These are phyloP conservation scores for Globisporangium paddicum DNA, from an alignment of 352 stramenopile genomes.

Conservation along the genomic window DNA sequence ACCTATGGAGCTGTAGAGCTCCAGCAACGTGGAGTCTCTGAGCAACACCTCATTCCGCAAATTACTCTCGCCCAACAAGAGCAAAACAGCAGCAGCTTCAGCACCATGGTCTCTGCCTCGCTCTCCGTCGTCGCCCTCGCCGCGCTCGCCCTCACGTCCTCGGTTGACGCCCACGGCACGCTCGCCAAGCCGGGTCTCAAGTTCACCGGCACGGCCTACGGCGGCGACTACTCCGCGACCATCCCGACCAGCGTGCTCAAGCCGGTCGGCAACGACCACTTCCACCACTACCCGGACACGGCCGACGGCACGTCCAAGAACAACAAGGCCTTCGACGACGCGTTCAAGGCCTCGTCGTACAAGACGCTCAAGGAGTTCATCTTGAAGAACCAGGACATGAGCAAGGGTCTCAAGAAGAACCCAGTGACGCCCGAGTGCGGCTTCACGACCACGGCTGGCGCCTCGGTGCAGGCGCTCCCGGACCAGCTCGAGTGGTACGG, in stretches of 20 bases:
- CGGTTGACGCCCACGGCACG: constrained; percentile 9
- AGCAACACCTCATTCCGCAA: too few relatives aligned
- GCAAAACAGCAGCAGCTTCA: neutral
- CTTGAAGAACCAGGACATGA: constrained; percentile 8
- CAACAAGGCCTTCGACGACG: constrained; percentile 2
- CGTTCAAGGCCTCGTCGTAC: constrained; percentile 1
- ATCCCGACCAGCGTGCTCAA: constrained; percentile 9
- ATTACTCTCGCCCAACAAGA: too few relatives aligned
- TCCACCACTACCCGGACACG: too few relatives aligned
- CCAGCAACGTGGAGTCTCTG: too few relatives aligned
- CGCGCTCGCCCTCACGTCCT: neutral
- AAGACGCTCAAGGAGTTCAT: constrained; percentile 8
- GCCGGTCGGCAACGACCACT: too few relatives aligned
- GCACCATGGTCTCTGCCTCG: constrained; percentile 4
- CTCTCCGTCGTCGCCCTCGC: constrained; percentile 1
- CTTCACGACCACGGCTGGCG: constrained; percentile 3
- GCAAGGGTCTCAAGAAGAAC: neutral
- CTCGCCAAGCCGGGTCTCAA: constrained; percentile 11
- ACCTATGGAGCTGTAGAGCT: too few relatives aligned
- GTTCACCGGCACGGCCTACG: constrained; percentile 11
- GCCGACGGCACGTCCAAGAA: too few relatives aligned
- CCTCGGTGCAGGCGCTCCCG: neutral
- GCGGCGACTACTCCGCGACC: neutral
- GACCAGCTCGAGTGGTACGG: constrained; percentile 6
- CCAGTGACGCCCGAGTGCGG: constrained; percentile 5